These are phyloP conservation scores for Solanum rostratum DNA, from an alignment of 257 asterid species.

Conservation along the genomic window DNA sequence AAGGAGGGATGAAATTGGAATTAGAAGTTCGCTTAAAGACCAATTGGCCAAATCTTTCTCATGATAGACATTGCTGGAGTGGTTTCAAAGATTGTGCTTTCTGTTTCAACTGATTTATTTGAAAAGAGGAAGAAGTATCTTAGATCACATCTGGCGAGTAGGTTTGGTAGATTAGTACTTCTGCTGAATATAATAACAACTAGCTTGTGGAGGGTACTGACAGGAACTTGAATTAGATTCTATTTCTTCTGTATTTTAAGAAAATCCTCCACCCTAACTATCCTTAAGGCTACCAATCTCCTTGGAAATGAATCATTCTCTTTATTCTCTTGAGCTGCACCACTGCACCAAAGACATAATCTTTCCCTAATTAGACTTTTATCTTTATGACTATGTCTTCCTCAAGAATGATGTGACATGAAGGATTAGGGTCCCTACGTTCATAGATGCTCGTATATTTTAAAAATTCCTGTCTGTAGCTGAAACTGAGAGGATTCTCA, in stretches of 20 bases:
- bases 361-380: neutral
- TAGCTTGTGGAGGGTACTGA: neutral
- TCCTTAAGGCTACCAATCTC: neutral
- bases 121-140: neutral
- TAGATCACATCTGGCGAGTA: neutral
- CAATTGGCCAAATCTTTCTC: neutral
- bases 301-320: neutral
- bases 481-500: neutral
- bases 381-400: neutral
- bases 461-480: neutral
- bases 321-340: neutral
- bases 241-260: neutral
- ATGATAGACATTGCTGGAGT: neutral
- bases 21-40: neutral
- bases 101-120: neutral
- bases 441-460: neutral
- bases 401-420: neutral
- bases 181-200: neutral
- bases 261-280: neutral
- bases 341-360: neutral
- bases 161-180: neutral
- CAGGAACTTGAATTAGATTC: neutral
- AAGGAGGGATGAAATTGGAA: neutral
- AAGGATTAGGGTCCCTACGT: neutral
- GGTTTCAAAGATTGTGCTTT: neutral